Percentiles rank a stretch among this genome's conserved stretches.
phyloP scores from a whole-genome alignment of 169 alveolate genomes.

The Plasmodium billcollinsi region DNA sequence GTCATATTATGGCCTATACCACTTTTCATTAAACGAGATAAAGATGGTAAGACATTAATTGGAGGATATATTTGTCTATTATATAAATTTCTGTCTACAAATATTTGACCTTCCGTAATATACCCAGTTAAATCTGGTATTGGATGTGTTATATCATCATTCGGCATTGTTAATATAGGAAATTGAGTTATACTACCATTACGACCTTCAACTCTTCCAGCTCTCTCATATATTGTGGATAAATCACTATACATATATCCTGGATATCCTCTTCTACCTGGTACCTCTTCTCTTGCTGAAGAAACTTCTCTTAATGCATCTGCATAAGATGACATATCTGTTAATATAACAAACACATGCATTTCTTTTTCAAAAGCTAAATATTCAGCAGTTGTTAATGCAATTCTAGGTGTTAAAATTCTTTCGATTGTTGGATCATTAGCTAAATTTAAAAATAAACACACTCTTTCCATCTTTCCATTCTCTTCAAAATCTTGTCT shows the following conservation, averaged over 20 bases:
- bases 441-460: conserved; percentile 98
- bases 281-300: conserved; percentile 99
- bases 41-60: conserved; percentile 98
- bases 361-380: conserved; percentile 98
- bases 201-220: conserved; percentile 99
- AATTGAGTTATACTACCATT: conserved; percentile 98
- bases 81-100: conserved; percentile 98
- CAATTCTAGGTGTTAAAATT: conserved; percentile 98
- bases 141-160: conserved; percentile 99
- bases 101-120: conserved; percentile 99
- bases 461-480: conserved; percentile 99
- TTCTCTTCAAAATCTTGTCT: conserved; percentile 99
- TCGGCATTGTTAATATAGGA: conserved; percentile 99
- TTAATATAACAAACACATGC: conserved; percentile 98
- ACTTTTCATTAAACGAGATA: conserved; percentile 99
- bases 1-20: conserved; percentile 99
- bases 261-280: conserved; percentile 99
- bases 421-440: conserved; percentile 99
- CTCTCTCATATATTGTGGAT: conserved; percentile 99
- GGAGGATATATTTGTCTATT: conserved; percentile 98
- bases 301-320: conserved; percentile 99
- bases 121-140: conserved; percentile 99
- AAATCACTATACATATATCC: conserved; percentile 99
- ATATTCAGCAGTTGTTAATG: conserved; percentile 99
- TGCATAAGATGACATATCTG: conserved; percentile 99